These are phyloP conservation scores for Whalleya microplaca DNA, from an alignment of 2,329 filamentous ascomycete species.

Conservation along the genomic window DNA sequence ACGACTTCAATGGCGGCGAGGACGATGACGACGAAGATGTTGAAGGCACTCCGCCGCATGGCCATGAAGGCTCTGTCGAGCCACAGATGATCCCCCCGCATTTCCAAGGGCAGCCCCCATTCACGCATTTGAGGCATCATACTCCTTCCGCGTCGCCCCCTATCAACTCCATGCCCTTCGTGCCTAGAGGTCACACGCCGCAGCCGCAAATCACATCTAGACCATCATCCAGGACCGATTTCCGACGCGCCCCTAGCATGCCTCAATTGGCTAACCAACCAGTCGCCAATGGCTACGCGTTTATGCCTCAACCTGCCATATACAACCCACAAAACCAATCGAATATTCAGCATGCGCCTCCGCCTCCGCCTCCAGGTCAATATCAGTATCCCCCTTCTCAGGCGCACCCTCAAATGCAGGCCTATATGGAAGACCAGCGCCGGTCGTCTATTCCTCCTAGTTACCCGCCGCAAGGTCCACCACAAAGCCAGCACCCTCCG, in stretches of 20 bases:
- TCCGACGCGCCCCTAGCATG: slow-evolving; percentile 76
- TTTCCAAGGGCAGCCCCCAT: slow-evolving; percentile 69
- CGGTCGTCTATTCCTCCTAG: slow-evolving; percentile 71
- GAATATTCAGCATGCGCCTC: slow-evolving; percentile 47
- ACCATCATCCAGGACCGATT: slow-evolving; percentile 78
- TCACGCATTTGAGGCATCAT: slow-evolving; percentile 79
- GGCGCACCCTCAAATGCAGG: slow-evolving; percentile 59
- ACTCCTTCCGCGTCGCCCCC: slow-evolving; percentile 89
- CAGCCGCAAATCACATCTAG: slow-evolving; percentile 77
- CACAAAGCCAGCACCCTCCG: slow-evolving; percentile 50
- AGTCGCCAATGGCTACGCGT: slow-evolving; percentile 73
- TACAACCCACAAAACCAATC: slow-evolving; percentile 69
- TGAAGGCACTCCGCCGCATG: slow-evolving; percentile 72
- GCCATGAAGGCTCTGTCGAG: slow-evolving; percentile 57
- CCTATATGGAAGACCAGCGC: slow-evolving; percentile 77
- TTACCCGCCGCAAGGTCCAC: slow-evolving; percentile 63
- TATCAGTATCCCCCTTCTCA: slow-evolving; percentile 44
- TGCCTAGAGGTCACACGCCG: slow-evolving; percentile 77
- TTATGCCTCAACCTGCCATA: slow-evolving; percentile 83
- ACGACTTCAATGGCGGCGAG: slow-evolving; percentile 87
- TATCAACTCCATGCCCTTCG: slow-evolving; percentile 76
- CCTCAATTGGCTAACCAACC: slow-evolving; percentile 65
- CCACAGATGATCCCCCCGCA: slow-evolving; percentile 70
- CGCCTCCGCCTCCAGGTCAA: slow-evolving; percentile 36
- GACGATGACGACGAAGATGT: slow-evolving; percentile 83